Evolutionary conservation across 2,329 filamentous ascomycete genomes (phyloP).

Genomic region (Penicillium italicum): DNA sequence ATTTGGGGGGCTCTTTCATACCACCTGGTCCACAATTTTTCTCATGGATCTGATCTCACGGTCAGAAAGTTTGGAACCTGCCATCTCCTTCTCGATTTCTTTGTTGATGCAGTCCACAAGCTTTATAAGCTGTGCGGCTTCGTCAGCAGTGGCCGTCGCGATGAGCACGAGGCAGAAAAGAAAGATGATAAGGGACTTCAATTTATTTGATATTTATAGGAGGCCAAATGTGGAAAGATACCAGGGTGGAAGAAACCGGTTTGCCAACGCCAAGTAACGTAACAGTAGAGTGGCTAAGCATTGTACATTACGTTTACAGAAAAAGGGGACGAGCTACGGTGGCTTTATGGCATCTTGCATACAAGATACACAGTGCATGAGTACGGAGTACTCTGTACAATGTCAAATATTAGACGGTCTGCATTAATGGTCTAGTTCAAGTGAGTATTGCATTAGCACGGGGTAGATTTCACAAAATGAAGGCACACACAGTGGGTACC

Average conservation of each 20-base stretch:
- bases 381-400: background rate
- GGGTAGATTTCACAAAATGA: background rate
- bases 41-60: background rate
- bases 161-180: background rate
- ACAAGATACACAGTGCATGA: background rate
- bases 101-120: background rate
- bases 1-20: background rate
- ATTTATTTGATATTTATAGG: background rate
- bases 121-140: background rate
- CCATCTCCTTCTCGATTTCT: background rate
- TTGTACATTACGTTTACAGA: background rate
- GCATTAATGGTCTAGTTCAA: background rate
- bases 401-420: background rate
- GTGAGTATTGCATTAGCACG: background rate
- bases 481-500: background rate
- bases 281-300: background rate
- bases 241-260: background rate
- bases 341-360: background rate
- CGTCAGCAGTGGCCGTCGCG: background rate
- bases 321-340: background rate
- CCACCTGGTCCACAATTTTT: background rate
- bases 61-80: background rate
- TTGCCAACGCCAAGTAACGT: background rate
- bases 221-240: background rate
- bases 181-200: background rate